These are phyloP conservation scores for Scytalidium lignicola DNA, from an alignment of 2,329 filamentous ascomycete genomes.

Conservation along the genomic window DNA sequence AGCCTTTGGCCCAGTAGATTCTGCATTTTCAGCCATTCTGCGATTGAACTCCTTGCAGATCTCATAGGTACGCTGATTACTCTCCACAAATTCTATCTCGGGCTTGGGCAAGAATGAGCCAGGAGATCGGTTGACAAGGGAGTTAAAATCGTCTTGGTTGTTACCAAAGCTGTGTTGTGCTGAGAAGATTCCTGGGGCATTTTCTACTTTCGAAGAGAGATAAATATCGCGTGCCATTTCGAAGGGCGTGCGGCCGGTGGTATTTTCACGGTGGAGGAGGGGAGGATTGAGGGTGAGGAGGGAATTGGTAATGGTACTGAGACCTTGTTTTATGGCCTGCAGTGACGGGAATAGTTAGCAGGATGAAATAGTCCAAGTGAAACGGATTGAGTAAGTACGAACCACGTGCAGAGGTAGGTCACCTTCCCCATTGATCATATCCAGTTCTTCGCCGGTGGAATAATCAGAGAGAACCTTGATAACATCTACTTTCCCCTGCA, in stretches of 20 bases:
- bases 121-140: conserved; percentile 5
- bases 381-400: conserved; percentile 25
- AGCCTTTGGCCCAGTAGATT: neutral
- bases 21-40: conserved; percentile 10
- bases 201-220: conserved; percentile 27
- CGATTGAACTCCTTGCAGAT: conserved; percentile 29
- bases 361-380: conserved; percentile 20
- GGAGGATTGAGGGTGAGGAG: conserved; percentile 18
- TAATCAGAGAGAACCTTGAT: conserved; percentile 48
- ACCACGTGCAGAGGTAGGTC: conserved; percentile 60
- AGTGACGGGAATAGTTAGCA: conserved; percentile 30
- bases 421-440: conserved; percentile 57
- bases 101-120: conserved; percentile 3
- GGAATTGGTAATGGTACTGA: conserved; percentile 14
- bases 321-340: conserved; percentile 22
- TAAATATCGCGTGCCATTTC: conserved; percentile 59
- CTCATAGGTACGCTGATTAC: conserved; percentile 28
- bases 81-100: conserved; percentile 7
- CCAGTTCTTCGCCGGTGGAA: conserved; percentile 50
- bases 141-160: conserved; percentile 3
- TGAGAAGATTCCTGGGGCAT: conserved; percentile 18
- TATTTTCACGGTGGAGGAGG: conserved; percentile 65
- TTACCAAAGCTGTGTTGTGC: conserved; percentile 15
- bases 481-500: conserved; percentile 32
- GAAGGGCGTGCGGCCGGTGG: conserved; percentile 67